phyloP scores from a whole-genome alignment of 2,329 filamentous ascomycete species.

The Curvularia hawaiiensis region DNA sequence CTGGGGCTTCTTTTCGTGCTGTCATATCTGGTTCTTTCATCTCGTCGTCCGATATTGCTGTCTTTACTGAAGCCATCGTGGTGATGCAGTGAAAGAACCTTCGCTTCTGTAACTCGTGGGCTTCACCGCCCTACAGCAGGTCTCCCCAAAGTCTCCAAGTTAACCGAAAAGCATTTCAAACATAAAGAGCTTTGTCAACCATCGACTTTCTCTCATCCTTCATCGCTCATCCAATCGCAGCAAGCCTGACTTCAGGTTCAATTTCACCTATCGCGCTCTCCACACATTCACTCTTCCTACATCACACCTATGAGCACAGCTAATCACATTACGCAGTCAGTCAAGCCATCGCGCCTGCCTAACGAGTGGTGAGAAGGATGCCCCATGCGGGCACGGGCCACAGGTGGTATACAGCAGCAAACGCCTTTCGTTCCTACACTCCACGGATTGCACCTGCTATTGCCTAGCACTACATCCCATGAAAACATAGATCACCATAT shows the following conservation, averaged over 20 bases:
- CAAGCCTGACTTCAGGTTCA: neutral
- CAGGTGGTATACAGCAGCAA: neutral
- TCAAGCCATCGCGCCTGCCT: neutral
- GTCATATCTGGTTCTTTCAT: neutral
- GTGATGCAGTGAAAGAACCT: neutral
- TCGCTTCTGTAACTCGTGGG: too few species aligned
- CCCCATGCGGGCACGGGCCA: slow-evolving; percentile 3
- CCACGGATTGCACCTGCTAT: neutral
- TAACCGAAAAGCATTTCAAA: too few species aligned
- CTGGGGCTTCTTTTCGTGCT: neutral
- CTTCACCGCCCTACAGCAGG: too few species aligned
- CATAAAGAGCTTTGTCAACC: neutral
- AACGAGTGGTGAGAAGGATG: neutral
- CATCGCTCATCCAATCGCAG: neutral
- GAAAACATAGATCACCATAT: too few species aligned
- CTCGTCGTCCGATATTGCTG: neutral
- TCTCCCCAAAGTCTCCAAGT: too few species aligned
- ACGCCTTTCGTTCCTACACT: neutral
- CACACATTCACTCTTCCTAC: neutral
- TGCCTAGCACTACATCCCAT: too few species aligned
- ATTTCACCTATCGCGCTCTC: neutral
- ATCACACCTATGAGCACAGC: neutral
- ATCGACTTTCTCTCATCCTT: neutral
- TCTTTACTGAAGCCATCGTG: neutral
- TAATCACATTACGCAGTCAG: neutral